Base-by-base conservation (phyloP, 257 asterid species). In the Vinca minor region DNA sequence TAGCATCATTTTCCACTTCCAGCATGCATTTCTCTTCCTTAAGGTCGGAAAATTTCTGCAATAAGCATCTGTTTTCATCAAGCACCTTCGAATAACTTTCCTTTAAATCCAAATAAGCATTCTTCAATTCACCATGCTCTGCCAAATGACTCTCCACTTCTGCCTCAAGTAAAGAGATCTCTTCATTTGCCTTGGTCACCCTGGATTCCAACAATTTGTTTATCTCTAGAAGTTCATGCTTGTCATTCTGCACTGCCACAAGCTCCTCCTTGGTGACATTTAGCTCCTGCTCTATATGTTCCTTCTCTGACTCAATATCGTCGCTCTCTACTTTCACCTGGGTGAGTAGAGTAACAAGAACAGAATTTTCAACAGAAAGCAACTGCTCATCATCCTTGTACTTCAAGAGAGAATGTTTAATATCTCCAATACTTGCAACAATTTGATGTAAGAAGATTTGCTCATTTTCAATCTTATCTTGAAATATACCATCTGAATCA, bases 281-380 rank as follows among this genome's bases (percentile, higher is more conserved):
- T 41, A 77, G 65, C 77, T 82, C 90, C 58, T 76, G 49, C 77
- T 93, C 91, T 75, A 89, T 53, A 57, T 55, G 46, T 32, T 65
- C 59, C 79, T 84, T 92, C 75, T 87, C 83, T 0, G 78, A 70
- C 73, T 87, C 90, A 21, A 85, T 76, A 61, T 85, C 88, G 26
- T 70, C 45, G 44, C 90, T 83, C 75, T 85, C 91, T 8, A 84
- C 71, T 76, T 85, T 85, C 81, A 89, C 70, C 79, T 89, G 89
- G 84, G 80, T 71, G 23, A 93, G 80, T 49, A 87, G 72, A 65
- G 95, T 79, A 46, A 80, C 45, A 11, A 93, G 84, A 78, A 93
- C 89, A 3, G 92, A 79, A 73, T 93, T 93, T 76, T 93, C 96
- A 59, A 93, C 81, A 41, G 77, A 62, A 32, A 82, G 85, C 77